Conservation (phyloP, 129 eudicot species). For the Rutidosis leptorrhynchoides region DNA sequence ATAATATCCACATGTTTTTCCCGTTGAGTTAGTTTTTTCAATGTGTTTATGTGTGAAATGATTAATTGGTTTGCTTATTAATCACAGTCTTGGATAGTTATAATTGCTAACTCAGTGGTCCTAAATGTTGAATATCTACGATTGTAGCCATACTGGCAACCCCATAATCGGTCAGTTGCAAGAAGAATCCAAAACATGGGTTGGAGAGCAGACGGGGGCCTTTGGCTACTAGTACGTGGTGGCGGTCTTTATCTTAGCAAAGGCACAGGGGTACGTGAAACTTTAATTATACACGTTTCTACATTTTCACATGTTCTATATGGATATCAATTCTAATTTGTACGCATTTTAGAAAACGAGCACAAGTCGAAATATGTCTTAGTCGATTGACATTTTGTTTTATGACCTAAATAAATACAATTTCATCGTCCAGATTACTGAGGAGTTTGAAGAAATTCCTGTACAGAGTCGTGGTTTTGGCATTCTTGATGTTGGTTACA, state of each 20-base stretch:
- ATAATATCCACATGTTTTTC: not conserved
- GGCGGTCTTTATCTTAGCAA: slow-evolving; percentile 97
- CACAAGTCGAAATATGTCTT: not conserved
- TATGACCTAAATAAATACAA: slow-evolving; percentile 17
- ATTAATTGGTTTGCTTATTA: not conserved
- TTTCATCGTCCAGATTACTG: slow-evolving; percentile 64
- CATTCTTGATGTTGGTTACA: slow-evolving; percentile 97
- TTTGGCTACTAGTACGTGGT: slow-evolving; percentile 98
- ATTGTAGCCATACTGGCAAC: slow-evolving; percentile 98
- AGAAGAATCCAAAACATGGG: slow-evolving; percentile 99
- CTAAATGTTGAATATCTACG: slow-evolving; percentile 8
- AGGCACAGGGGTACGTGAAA: slow-evolving; percentile 83
- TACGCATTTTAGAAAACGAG: not conserved
- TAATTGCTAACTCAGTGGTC: not conserved
- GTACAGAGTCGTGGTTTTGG: slow-evolving; percentile 99
- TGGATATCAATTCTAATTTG: not conserved
- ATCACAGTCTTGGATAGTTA: not conserved
- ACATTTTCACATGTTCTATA: not conserved
- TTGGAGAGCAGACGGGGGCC: slow-evolving; percentile 99
- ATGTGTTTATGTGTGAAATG: not conserved
- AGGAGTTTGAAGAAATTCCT: slow-evolving; percentile 90
- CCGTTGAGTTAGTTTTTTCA: not conserved
- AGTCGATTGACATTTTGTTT: slow-evolving; percentile 12
- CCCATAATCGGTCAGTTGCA: slow-evolving; percentile 91
- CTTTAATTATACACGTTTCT: not conserved